These are phyloP conservation scores for Gnomoniopsis smithogilvyi DNA, from an alignment of 2,329 filamentous ascomycete genomes.

Conservation along the genomic window DNA sequence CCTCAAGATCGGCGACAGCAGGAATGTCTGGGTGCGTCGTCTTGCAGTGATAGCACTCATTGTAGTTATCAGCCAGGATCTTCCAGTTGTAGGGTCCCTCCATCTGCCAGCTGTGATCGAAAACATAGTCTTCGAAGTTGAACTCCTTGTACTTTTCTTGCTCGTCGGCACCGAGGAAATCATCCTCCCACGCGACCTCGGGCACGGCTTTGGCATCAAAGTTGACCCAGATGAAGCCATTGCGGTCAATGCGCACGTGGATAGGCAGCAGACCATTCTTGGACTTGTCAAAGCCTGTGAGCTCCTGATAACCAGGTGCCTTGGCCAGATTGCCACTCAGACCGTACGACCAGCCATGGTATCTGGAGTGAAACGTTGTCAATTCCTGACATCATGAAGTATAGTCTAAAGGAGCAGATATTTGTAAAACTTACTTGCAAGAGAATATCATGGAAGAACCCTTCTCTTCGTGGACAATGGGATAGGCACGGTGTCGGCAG, in stretches of 20 bases:
- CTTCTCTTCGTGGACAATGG: slow-evolving; percentile 48
- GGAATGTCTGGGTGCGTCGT: slow-evolving; percentile 57
- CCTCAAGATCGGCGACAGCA: slow-evolving; percentile 52
- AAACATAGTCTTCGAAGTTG: slow-evolving; percentile 51
- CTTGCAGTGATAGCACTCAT: slow-evolving; percentile 63
- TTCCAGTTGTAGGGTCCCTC: slow-evolving; percentile 59
- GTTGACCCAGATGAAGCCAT: slow-evolving; percentile 59
- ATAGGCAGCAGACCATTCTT: slow-evolving; percentile 55
- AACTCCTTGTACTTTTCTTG: slow-evolving; percentile 42
- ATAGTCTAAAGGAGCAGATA: not conserved
- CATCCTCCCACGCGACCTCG: slow-evolving; percentile 48
- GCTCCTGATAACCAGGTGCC: slow-evolving; percentile 55
- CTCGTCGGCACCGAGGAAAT: slow-evolving; percentile 45
- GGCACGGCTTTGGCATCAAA: slow-evolving; percentile 43
- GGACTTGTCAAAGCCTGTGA: slow-evolving; percentile 53
- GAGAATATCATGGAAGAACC: slow-evolving; percentile 51
- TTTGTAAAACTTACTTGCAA: slow-evolving; percentile 41
- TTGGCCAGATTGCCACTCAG: slow-evolving; percentile 56
- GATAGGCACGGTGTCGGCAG: slow-evolving; percentile 59
- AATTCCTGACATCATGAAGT: not conserved
- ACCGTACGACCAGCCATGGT: slow-evolving; percentile 54
- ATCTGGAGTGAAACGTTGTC: not conserved
- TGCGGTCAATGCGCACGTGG: slow-evolving; percentile 49
- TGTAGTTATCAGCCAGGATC: slow-evolving; percentile 61
- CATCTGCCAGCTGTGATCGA: slow-evolving; percentile 57